Conservation (phyloP, 208 protist genomes). For the Herpetomonas samuelpessoai region DNA sequence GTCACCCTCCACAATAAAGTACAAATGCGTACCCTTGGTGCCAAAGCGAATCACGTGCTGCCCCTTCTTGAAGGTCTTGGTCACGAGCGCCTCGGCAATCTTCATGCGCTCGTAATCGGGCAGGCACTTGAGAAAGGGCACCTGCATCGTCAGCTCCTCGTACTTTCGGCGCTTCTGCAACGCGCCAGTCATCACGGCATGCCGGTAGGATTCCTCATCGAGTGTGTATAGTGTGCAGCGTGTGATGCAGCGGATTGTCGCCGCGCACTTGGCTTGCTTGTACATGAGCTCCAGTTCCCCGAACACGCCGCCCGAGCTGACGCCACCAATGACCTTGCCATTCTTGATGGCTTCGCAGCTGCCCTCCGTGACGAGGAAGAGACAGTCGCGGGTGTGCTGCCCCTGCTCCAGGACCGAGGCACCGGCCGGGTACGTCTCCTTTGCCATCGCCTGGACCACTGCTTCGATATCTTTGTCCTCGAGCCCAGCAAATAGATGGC, state of each 20-base stretch:
- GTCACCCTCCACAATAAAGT: slow-evolving; percentile 78
- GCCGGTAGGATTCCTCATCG: slow-evolving; percentile 79
- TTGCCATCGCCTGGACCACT: slow-evolving; percentile 55
- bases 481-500: slow-evolving; percentile 70
- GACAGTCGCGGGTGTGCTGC: slow-evolving; percentile 45
- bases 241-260: slow-evolving; percentile 79
- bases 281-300: slow-evolving; percentile 90
- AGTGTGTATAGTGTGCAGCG: slow-evolving; percentile 78
- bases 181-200: slow-evolving; percentile 61
- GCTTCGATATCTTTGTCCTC: slow-evolving; percentile 44
- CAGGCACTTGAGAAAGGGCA: slow-evolving; percentile 73
- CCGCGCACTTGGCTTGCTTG: slow-evolving; percentile 68
- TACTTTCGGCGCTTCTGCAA: slow-evolving; percentile 71
- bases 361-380: slow-evolving; percentile 79
- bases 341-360: slow-evolving; percentile 84
- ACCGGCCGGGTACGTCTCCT: slow-evolving; percentile 57
- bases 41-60: slow-evolving; percentile 81
- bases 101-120: slow-evolving; percentile 83
- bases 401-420: slow-evolving; percentile 75
- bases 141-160: slow-evolving; percentile 52
- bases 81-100: slow-evolving; percentile 82
- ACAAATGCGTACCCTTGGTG: slow-evolving; percentile 56
- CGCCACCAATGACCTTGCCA: slow-evolving; percentile 49
- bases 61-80: slow-evolving; percentile 48
- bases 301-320: slow-evolving; percentile 66